Percentiles rank a stretch among this genome's conserved stretches.
These are phyloP conservation scores for Karstenula rhodostoma DNA, from an alignment of 2,329 filamentous ascomycete species.

Conservation along the genomic window DNA sequence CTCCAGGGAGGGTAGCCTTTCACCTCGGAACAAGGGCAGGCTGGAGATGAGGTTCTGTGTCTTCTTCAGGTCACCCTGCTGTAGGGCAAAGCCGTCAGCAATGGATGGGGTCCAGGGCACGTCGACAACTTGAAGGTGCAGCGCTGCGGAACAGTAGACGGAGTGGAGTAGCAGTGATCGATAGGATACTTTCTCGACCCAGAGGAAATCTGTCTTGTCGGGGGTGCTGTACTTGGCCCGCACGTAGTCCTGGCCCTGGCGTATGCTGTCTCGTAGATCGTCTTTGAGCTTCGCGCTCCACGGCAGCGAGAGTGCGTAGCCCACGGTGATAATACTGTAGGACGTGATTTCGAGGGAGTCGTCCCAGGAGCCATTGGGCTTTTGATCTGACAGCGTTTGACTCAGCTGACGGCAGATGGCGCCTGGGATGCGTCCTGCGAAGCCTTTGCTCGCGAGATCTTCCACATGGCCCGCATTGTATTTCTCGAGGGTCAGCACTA, in stretches of 20 bases:
- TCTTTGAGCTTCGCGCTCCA: not conserved
- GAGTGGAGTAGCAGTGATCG: slow-evolving; percentile 17
- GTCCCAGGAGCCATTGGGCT: slow-evolving; percentile 20
- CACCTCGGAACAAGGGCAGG: slow-evolving; percentile 1
- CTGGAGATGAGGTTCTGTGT: slow-evolving; percentile 8
- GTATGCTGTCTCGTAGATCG: not conserved
- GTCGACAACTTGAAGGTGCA: not conserved
- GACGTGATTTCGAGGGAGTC: not conserved
- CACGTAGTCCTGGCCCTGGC: slow-evolving; percentile 6
- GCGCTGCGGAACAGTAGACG: not conserved
- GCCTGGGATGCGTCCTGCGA: not conserved
- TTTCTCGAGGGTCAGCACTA: slow-evolving; percentile 3
- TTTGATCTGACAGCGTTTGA: slow-evolving; percentile 11
- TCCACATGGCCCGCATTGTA: slow-evolving; percentile 8
- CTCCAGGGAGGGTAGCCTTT: not conserved
- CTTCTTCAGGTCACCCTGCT: not conserved
- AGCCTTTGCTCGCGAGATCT: not conserved
- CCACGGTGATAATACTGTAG: not conserved
- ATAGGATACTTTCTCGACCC: slow-evolving; percentile 40
- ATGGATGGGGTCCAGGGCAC: not conserved
- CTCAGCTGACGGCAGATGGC: slow-evolving; percentile 9
- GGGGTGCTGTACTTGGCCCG: not conserved
- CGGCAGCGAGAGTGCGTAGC: not conserved
- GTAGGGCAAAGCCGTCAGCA: not conserved
- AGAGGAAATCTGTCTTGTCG: slow-evolving; percentile 14